phyloP scores from a whole-genome alignment of 2,329 filamentous ascomycete species.

The Colletotrichum lentis region DNA sequence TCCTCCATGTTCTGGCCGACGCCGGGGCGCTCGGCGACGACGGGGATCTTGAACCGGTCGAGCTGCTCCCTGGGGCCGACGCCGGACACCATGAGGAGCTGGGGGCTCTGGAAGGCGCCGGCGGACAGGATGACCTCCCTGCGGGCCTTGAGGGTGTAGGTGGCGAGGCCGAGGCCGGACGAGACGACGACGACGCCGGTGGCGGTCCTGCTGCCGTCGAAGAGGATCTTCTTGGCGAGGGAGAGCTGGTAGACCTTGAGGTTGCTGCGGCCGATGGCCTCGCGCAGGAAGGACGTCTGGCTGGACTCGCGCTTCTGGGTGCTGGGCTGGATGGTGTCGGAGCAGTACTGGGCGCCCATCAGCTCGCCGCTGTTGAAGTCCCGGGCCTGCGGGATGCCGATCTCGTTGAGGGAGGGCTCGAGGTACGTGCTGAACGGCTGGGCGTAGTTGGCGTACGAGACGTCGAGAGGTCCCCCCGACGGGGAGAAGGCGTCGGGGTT shows the following conservation, averaged over 20 bases:
- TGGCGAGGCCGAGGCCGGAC: slow-evolving; percentile 35
- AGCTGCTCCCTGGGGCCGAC: slow-evolving; percentile 55
- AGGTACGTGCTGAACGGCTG: slow-evolving; percentile 41
- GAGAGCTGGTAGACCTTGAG: slow-evolving; percentile 53
- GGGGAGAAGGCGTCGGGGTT: slow-evolving; percentile 42
- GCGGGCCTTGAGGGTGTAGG: slow-evolving; percentile 42
- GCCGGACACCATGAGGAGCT: slow-evolving; percentile 67
- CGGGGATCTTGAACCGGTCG: slow-evolving; percentile 49
- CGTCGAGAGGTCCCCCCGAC: slow-evolving; percentile 44
- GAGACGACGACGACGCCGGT: slow-evolving; percentile 51
- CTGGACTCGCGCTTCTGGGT: slow-evolving; percentile 47
- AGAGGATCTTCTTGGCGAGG: slow-evolving; percentile 56
- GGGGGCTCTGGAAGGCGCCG: slow-evolving; percentile 82
- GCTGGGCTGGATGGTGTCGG: slow-evolving; percentile 44
- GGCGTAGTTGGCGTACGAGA: slow-evolving; percentile 43
- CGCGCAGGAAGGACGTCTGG: slow-evolving; percentile 48
- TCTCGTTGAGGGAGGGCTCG: slow-evolving; percentile 48
- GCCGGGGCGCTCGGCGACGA: slow-evolving; percentile 65
- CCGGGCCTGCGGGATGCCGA: slow-evolving; percentile 48
- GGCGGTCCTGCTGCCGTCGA: slow-evolving; percentile 51
- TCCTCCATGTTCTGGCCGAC: slow-evolving; percentile 85
- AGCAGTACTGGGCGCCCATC: slow-evolving; percentile 46
- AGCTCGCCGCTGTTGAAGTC: slow-evolving; percentile 55
- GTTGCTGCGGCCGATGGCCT: slow-evolving; percentile 42
- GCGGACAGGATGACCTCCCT: slow-evolving; percentile 80